Conservation (phyloP, 2,329 filamentous ascomycete species). For the Ilyonectria mors-panacis region DNA sequence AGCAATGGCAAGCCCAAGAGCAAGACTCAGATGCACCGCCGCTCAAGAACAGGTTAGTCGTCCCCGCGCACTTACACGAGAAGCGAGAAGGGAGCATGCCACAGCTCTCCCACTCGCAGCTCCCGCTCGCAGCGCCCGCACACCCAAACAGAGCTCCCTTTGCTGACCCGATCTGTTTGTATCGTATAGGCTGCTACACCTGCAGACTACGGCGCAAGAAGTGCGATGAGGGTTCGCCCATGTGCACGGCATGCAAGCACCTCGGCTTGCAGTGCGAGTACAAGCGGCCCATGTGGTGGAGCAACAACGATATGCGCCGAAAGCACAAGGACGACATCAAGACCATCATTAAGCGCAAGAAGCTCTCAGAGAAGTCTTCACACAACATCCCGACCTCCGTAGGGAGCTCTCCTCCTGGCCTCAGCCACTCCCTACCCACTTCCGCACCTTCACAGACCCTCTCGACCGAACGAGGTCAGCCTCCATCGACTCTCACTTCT, state of each 20-base stretch:
- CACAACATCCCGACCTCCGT: constrained; percentile 69
- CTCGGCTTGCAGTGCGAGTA: constrained; percentile 94
- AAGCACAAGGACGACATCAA: constrained; percentile 96
- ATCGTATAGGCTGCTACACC: constrained; percentile 73
- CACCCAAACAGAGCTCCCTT: constrained; percentile 17
- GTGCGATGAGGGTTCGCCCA: constrained; percentile 75
- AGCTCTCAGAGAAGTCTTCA: constrained; percentile 88
- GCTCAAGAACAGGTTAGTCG: constrained; percentile 91
- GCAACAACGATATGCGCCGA: constrained; percentile 88
- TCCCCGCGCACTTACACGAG: constrained; percentile 48
- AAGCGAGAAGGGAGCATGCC: constrained; percentile 25
- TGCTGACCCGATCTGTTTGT: constrained; percentile 49
- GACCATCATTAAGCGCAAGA: constrained; percentile 96
- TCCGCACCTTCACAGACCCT: constrained; percentile 83
- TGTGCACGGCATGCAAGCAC: constrained; percentile 77
- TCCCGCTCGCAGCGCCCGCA: constrained; percentile 27
- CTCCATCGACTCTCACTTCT: constrained; percentile 86
- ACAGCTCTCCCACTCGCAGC: constrained; percentile 35
- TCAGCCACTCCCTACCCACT: constrained; percentile 86
- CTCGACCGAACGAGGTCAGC: constrained; percentile 80
- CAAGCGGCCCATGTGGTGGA: constrained; percentile 98
- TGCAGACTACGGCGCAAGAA: constrained; percentile 78
- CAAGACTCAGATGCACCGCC: constrained; percentile 90
- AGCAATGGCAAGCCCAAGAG: constrained; percentile 72
- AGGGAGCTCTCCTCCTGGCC: constrained; percentile 77